Evolutionary conservation across 768 basidiomycete species (phyloP), one percentile per base, ranked within the genome.

Genomic region (Naganishia vishniacii): DNA sequence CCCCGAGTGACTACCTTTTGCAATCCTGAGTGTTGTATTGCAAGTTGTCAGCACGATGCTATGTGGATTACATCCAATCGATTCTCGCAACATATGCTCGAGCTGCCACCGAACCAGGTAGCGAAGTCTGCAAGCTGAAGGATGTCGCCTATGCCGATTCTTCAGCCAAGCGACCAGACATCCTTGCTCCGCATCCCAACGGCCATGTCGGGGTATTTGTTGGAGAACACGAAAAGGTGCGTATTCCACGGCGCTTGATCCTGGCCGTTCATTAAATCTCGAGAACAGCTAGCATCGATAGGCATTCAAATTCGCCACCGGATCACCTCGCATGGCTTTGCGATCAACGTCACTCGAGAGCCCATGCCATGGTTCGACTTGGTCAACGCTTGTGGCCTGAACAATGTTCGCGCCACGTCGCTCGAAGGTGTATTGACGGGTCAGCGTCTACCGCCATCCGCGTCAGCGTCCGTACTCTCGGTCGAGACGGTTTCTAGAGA

Each of bases 261-360:
- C 6, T 23, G 3, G n/a, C 5, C 48, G 26, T 46, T 49, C 15
- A 26, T 32, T 40, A 12, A 11, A 23, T 42, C 12, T 8, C n/a
- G 7, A 18, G 23, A 37, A 0, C 65, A 78, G 77, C 81, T 99
- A 70, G 91, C 85, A 18, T 98, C 94, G 72, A 94, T 99, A 59
- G 95, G 95, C 46, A 91, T 99, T 59, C 92, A 97, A 76, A 86
- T 98, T 60, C 86, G 92, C 62, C 93, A 97, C 73, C 84, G 94
- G 46, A 82, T 99, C 61, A 94, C 95, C 46, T 88, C 86, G 26
- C 95, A 99, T 75, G 95, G 95, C 0, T 95, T 99, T 78, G 84
- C 92, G 0, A 79, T 97, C 73, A 99, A 99, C 77, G 81, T 97
- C 65, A 90, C 91, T 0, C 78, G 76, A 29, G 87, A 95, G 67